Evolutionary conservation across 2,329 filamentous ascomycete genomes (phyloP), one percentile per base, ranked within the genome.

Genomic region (Cladophialophora exuberans): DNA sequence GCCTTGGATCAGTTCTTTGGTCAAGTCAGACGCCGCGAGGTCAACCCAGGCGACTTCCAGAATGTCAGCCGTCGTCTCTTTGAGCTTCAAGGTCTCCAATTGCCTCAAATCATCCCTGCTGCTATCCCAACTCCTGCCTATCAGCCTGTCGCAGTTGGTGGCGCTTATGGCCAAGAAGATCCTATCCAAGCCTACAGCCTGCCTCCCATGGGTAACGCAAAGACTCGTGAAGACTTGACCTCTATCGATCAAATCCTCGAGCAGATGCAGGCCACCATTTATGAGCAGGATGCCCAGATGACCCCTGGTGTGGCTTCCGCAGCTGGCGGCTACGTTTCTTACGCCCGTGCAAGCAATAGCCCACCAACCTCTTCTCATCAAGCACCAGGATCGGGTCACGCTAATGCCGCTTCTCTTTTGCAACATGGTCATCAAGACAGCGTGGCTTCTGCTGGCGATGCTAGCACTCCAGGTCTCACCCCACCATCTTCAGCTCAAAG

Each of bases 181-280:
- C 80, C 85, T 31, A 80, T 87, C 70, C 89, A 92, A 48, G 79
- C 82, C 67, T 96, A 97, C 75, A 90, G 90, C 60, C 80, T 97
- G 56, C 90, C 94, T 50, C 85, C 91, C 7, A 90, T 96, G 78
- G 85, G 86, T 43, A 95, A 91, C 66, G 81, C 95, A 52, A 86
- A 93, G 68, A 97, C 92, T 44, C 96, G 97, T 81, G 91, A 85
- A 70, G 94, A 99, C 70, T 80, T 99, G 38, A 79, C 96, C 70
- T 91, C 96, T 70, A 92, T 97, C 67, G 94, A 97, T 71, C 88
- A 91, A 68, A 89, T 97, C 71, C 83, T 99, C 52, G 91, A 96
- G 74, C 90, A 97, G 74, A 93, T 97, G 80, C 92, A 97, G 74
- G 86, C 88, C 62, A 97, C 93, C 41, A 90, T 97, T 44, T 97